A percentile compares a stretch with the other conserved stretches of the same genome.
These are phyloP conservation scores for Talaromyces stipitatus DNA, from an alignment of 495 filamentous ascomycete genomes.

Conservation along the genomic window DNA sequence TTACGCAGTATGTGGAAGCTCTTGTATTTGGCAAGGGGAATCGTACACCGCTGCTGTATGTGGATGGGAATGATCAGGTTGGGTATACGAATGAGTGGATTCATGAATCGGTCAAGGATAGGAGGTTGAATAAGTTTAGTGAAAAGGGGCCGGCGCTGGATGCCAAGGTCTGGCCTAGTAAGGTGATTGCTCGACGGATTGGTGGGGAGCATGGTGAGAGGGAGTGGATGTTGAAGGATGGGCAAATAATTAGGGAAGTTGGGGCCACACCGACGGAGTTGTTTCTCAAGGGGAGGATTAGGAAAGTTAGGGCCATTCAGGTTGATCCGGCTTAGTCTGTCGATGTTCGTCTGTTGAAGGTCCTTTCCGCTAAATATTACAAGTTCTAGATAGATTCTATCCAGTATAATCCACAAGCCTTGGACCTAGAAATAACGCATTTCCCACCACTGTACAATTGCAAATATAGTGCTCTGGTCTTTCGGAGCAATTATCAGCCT, in stretches of 20 bases:
- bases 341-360: background rate
- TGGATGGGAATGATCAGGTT: background rate
- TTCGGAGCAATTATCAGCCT: no score
- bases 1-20: background rate
- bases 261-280: conserved; percentile 1
- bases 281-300: conserved; percentile 9
- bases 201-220: background rate
- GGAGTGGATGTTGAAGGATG: conserved; percentile 1
- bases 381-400: no score
- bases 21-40: conserved; percentile 8
- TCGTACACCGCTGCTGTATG: conserved; percentile 14
- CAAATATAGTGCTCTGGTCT: no score
- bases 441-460: no score
- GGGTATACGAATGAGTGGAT: conserved; percentile 17
- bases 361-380: no score
- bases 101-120: conserved; percentile 19
- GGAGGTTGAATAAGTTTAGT: background rate
- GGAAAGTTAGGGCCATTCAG: conserved; percentile 8
- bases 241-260: background rate
- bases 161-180: conserved; percentile 2
- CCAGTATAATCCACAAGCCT: no score
- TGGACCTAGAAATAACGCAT: no score
- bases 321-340: conserved; percentile 5
- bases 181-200: background rate
- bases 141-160: background rate